Evolutionary conservation across 345 rosid genomes (phyloP).

Genomic region (Capsella bursapastoris): DNA sequence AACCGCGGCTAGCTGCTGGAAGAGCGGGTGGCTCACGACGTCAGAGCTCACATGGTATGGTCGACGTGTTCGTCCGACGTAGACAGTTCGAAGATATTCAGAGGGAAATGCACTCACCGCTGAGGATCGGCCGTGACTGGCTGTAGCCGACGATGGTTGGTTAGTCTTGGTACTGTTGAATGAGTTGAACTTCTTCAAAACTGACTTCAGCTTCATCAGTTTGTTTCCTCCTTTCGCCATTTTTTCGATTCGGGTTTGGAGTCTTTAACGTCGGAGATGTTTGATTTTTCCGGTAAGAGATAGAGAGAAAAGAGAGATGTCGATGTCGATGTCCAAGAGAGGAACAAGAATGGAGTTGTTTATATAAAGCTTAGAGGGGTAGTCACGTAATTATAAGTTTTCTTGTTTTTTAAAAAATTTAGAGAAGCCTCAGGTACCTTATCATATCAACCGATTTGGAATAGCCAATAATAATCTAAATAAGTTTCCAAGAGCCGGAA

Average conservation of each 20-base stretch:
- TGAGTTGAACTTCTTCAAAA: slow-evolving; percentile 81
- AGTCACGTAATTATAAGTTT: neutral
- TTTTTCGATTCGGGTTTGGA: slow-evolving; percentile 25
- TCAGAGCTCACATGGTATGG: slow-evolving; percentile 69
- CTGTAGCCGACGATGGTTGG: slow-evolving; percentile 43
- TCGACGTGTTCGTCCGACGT: slow-evolving; percentile 80
- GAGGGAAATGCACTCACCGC: slow-evolving; percentile 48
- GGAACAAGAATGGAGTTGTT: slow-evolving; percentile 13
- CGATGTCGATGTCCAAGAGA: slow-evolving; percentile 17
- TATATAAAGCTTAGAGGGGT: slow-evolving; percentile 35
- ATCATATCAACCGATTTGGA: slow-evolving; percentile 5
- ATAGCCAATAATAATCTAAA: slow-evolving; percentile 1
- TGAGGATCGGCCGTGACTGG: slow-evolving; percentile 43
- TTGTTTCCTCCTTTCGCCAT: slow-evolving; percentile 87
- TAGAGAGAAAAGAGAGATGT: slow-evolving; percentile 13
- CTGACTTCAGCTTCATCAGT: slow-evolving; percentile 78
- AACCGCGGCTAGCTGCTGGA: slow-evolving; percentile 51
- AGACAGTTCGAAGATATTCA: slow-evolving; percentile 68
- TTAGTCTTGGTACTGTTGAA: slow-evolving; percentile 59
- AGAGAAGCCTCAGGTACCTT: slow-evolving; percentile 18
- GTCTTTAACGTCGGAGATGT: neutral
- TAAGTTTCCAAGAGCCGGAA: slow-evolving; percentile 26
- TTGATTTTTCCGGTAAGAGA: slow-evolving; percentile 32
- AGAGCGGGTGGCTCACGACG: slow-evolving; percentile 56
- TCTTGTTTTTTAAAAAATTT: neutral